A percentile compares a stretch with the other conserved stretches of the same genome.
phyloP scores from a whole-genome alignment of 2,329 filamentous ascomycete species.

The Fusarium ambrosium region DNA sequence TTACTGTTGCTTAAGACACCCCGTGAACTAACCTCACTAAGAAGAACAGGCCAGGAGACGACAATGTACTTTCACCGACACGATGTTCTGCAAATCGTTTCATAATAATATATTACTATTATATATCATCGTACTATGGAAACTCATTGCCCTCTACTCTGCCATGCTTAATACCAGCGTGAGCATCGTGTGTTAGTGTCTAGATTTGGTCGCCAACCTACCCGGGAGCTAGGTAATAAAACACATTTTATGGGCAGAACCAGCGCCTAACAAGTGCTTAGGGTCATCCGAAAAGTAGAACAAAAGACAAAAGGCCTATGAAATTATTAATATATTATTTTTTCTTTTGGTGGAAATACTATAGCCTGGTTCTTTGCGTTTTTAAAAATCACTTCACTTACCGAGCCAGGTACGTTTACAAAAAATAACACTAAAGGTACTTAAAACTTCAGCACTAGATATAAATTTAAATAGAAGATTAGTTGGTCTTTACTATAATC shows the following conservation, averaged over 20 bases:
- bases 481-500: not conserved
- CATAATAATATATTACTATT: not conserved
- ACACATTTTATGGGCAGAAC: not conserved
- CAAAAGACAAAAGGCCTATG: not conserved
- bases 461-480: not conserved
- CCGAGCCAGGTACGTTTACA: too few species aligned
- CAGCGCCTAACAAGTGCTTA: not conserved
- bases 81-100: not conserved
- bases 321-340: too few species aligned
- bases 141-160: not conserved
- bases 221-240: not conserved
- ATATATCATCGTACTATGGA: too few species aligned
- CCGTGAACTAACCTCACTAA: not conserved
- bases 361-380: too few species aligned
- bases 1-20: not conserved
- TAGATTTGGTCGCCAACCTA: not conserved
- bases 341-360: too few species aligned
- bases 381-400: too few species aligned
- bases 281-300: not conserved
- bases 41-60: not conserved
- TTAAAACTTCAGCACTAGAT: not conserved
- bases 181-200: not conserved
- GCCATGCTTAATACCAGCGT: not conserved
- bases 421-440: not conserved
- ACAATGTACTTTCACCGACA: not conserved